Evolutionary conservation across 352 stramenopile species (phyloP), one percentile per base, ranked within the genome.

Genomic region (Phytophthora fragariaefolia): DNA sequence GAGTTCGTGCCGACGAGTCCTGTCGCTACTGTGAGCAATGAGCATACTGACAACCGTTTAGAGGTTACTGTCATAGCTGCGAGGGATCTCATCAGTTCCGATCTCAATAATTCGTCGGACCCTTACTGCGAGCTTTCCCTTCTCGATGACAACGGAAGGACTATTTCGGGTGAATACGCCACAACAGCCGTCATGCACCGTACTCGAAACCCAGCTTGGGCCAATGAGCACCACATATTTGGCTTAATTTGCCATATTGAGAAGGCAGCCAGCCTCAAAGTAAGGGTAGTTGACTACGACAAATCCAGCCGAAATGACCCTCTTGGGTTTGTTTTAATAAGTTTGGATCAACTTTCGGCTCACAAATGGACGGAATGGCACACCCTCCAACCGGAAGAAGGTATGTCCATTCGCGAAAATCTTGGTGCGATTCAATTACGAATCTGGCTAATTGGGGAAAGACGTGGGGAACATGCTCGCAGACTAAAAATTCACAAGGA

Each of bases 41-140:
- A 91, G 27, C 82, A 93, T 58, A 85, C 79, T 2, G 85, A 93
- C 56, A 90, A 91, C 32, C 80, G 85, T 1, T 68, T 93, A 27
- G 85, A 93, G 59, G 72, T 93, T 8, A 80, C 73, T 6, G 72
- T 93, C 10, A 18, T 93, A 5, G 71, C 59, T 17, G 82, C 82
- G 4, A 77, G 71, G 17, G 66, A 80, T 28, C 63, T 93, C 12
- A 84, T 91, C 32, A 79, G 71, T 32, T 63, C 82, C 0, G 81
- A 90, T 34, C 71, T 83, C 23, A 93, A 89, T 57, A 81, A 90
- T 24, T 85, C 73, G 2, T 83, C 77, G 15, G 82, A 90, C 54
- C 82, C 82, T 1, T 90, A 82, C 34, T 87, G 80, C 34, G 85
- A 93, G 63, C 63, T 89, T 23, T 80, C 67, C 2, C 42, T 93